These are phyloP conservation scores for Phytophthora uliginosa DNA, from an alignment of 352 stramenopile species.

Conservation along the genomic window DNA sequence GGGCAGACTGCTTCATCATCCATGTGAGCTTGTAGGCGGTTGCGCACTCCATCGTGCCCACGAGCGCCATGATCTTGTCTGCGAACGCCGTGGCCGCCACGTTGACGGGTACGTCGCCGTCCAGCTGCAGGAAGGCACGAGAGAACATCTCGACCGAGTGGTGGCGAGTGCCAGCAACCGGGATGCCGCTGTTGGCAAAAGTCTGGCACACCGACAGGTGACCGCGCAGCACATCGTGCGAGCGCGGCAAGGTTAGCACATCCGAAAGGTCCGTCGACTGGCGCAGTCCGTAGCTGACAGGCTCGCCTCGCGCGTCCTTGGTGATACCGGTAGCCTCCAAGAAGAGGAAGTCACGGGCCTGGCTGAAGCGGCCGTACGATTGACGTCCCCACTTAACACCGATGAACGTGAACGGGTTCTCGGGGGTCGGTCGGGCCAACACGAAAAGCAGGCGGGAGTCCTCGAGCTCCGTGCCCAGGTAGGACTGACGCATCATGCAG, in stretches of 20 bases:
- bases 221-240: constrained; percentile 40
- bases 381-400: constrained; percentile 58
- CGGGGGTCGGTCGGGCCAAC: constrained; percentile 34
- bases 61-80: constrained; percentile 46
- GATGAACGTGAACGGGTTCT: constrained; percentile 59
- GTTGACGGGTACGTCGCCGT: constrained; percentile 49
- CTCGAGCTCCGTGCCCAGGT: constrained; percentile 49
- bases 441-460: constrained; percentile 49
- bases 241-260: constrained; percentile 37
- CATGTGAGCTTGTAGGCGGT: constrained; percentile 56
- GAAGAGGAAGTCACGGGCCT: constrained; percentile 58
- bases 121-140: constrained; percentile 46
- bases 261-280: constrained; percentile 45
- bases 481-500: constrained; percentile 50
- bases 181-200: constrained; percentile 36
- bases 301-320: constrained; percentile 38
- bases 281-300: constrained; percentile 46
- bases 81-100: constrained; percentile 37
- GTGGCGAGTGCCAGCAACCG: constrained; percentile 29
- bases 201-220: constrained; percentile 51
- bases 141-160: constrained; percentile 55
- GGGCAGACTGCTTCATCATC: constrained; percentile 43
- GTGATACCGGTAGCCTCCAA: constrained; percentile 55
- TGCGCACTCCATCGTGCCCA: constrained; percentile 48
- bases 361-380: constrained; percentile 47